Conservation (phyloP, 306 rosid species). For the Fragaria ananassa region DNA sequence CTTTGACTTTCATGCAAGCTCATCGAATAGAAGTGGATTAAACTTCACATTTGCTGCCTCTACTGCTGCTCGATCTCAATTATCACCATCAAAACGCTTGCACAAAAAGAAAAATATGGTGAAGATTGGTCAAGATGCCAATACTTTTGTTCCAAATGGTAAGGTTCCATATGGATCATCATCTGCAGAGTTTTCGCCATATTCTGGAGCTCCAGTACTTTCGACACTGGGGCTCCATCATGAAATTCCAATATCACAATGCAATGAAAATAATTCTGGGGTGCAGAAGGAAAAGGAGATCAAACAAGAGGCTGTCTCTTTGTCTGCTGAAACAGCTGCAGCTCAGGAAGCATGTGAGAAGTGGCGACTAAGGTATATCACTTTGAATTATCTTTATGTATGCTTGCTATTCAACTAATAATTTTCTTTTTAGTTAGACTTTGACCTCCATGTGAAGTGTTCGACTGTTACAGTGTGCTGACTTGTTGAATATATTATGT, state of each 20-base stretch:
- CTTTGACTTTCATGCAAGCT: constrained; percentile 44
- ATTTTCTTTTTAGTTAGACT: background rate
- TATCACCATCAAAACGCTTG: constrained; percentile 52
- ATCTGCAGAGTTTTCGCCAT: constrained; percentile 41
- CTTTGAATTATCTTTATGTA: constrained; percentile 15
- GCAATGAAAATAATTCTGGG: constrained; percentile 35
- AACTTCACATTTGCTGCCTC: constrained; percentile 83
- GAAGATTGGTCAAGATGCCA: constrained; percentile 57
- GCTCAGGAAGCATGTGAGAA: constrained; percentile 88
- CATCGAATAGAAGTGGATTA: constrained; percentile 44
- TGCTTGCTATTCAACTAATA: background rate
- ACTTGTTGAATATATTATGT: constrained; percentile 25
- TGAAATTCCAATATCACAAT: constrained; percentile 41
- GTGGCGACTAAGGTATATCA: constrained; percentile 83
- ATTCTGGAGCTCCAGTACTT: constrained; percentile 54
- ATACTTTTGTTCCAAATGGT: constrained; percentile 36
- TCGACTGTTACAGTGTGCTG: background rate
- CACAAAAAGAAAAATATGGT: constrained; percentile 55
- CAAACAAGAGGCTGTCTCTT: constrained; percentile 46
- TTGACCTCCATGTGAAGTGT: background rate
- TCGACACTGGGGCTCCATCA: constrained; percentile 36
- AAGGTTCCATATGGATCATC: constrained; percentile 65
- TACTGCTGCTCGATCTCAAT: constrained; percentile 54
- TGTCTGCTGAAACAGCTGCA: constrained; percentile 44
- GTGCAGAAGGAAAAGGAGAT: constrained; percentile 36